Conservation (phyloP, 106 monocot genomes). For the Agapanthus africanus region DNA sequence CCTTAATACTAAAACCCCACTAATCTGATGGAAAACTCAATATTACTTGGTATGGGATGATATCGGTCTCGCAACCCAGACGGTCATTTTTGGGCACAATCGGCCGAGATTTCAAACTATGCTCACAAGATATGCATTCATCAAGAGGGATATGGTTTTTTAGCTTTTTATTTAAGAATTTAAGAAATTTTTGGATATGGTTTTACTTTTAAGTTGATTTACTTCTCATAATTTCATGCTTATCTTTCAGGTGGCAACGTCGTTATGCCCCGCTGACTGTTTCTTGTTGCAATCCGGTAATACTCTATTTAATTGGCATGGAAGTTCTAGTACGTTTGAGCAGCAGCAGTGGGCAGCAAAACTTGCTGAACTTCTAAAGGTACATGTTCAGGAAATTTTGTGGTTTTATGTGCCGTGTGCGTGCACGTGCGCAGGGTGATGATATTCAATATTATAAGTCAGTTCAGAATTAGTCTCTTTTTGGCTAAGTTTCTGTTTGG, state of each 20-base stretch:
- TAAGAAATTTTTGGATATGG: background rate
- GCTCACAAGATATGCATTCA: no score
- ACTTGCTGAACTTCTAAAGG: slow-evolving; percentile 92
- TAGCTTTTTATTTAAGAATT: background rate
- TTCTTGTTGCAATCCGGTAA: slow-evolving; percentile 93
- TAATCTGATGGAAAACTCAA: no score
- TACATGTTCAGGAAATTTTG: slow-evolving; percentile 15
- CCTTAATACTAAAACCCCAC: no score
- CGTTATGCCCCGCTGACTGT: slow-evolving; percentile 68
- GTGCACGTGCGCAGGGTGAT: no score
- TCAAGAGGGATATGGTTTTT: background rate
- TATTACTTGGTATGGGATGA: no score
- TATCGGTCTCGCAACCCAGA: no score
- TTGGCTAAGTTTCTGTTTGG: background rate
- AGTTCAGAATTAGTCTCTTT: no score
- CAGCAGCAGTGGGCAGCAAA: slow-evolving; percentile 85
- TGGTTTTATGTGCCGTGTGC: background rate
- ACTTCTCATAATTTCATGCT: background rate
- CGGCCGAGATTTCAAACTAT: no score
- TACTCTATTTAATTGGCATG: slow-evolving; percentile 80
- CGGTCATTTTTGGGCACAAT: no score
- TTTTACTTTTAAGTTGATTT: background rate
- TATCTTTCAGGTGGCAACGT: slow-evolving; percentile 68
- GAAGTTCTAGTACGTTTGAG: slow-evolving; percentile 79
- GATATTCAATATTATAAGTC: no score